Base-by-base conservation (phyloP, 495 filamentous ascomycete genomes). In the Saxophila tyrrhenica region DNA sequence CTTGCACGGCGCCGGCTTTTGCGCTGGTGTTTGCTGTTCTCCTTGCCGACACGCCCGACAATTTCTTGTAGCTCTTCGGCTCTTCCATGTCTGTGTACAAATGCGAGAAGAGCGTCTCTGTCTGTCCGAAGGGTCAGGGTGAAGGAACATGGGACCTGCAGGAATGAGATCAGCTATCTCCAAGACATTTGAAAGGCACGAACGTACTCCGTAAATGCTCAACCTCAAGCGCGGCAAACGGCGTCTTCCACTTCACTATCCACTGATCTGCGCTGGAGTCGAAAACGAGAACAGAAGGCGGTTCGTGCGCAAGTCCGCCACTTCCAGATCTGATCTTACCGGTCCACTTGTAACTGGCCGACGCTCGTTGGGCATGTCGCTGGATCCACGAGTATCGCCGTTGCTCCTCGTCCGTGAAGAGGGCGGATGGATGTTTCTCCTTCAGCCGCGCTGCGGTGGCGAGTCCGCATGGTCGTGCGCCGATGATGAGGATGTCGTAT, bases 101-200 rank as follows among this genome's bases (percentile, higher is more conserved):
- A 80, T n/a, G 74, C 77, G 38, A 83, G 57, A 61, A 84, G 66
- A 2, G 77, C 77, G 68, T 83, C 80, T 5, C 80, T 73, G 63
- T 35, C 29, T 35, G 63, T 35, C 29, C 13, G 76, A 71, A 0
- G 80, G 80, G 55, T 83, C 80, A 19, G 80, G 67, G 65, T 85
- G 80, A 57, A 82, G 82, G 59, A 84, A 82, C 80, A 84, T 83
- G 16, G 78, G 80, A 59, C 79, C n/a, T n/a, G n/a, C n/a, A n/a
- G n/a, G n/a, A n/a, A n/a, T n/a, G n/a, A n/a, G n/a, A n/a, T n/a
- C n/a, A n/a, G n/a, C n/a, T n/a, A n/a, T n/a, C n/a, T n/a, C n/a
- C n/a, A n/a, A n/a, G n/a, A n/a, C n/a, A n/a, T n/a, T n/a, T n/a
- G n/a, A n/a, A n/a, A n/a, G n/a, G n/a, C n/a, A n/a, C n/a, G n/a